Evolutionary conservation across 2,329 filamentous ascomycete species (phyloP).

Genomic region (Trichophyton benhamiae): DNA sequence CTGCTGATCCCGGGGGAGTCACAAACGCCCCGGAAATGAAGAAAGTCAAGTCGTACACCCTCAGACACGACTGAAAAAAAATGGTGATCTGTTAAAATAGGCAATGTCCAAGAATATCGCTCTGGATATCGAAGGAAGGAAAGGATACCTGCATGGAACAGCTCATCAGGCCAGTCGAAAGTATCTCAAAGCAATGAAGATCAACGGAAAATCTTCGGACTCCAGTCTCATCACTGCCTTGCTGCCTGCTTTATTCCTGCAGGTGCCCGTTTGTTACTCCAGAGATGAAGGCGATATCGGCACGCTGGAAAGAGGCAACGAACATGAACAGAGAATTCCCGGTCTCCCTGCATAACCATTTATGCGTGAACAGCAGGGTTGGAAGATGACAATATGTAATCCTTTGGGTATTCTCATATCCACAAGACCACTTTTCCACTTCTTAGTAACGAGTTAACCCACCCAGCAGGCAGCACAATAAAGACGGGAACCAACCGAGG

Average conservation of each 20-base stretch:
- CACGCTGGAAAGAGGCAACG: not conserved
- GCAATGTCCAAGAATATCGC: not conserved
- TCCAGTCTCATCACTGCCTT: not conserved
- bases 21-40: not conserved
- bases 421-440: not conserved
- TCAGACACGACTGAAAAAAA: not conserved
- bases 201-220: not conserved
- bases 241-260: not conserved
- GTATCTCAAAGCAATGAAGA: not conserved
- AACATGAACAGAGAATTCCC: not conserved
- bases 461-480: not conserved
- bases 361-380: not conserved
- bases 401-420: not conserved
- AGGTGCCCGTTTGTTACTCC: not conserved
- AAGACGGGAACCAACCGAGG: not conserved
- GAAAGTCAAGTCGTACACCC: not conserved
- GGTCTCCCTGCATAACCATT: not conserved
- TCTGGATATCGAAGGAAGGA: not conserved
- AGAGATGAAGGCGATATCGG: not conserved
- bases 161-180: not conserved
- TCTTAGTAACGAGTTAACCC: not conserved
- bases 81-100: not conserved
- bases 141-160: not conserved
- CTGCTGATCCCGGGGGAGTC: not conserved
- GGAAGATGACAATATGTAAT: not conserved